A percentile compares a stretch with the other conserved stretches of the same genome.
phyloP scores from a whole-genome alignment of 371 early-diverging fungal species.

The Sporodiniella umbellata region DNA sequence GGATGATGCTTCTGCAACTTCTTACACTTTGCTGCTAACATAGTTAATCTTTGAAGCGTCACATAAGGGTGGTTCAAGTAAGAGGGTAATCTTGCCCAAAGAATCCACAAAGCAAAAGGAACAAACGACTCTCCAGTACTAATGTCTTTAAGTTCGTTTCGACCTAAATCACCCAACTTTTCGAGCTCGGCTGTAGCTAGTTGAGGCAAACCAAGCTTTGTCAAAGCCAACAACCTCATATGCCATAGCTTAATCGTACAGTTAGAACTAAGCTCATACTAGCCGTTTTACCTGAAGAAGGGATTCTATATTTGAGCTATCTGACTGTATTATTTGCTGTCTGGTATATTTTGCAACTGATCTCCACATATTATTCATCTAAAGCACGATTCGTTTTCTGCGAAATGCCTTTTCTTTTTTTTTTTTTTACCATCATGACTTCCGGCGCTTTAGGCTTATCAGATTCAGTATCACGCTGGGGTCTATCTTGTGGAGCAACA shows the following conservation, averaged over 20 bases:
- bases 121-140: constrained; percentile 44
- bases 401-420: neutral
- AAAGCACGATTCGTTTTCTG: no score
- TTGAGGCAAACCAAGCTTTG: constrained; percentile 52
- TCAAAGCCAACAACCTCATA: constrained; percentile 49
- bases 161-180: constrained; percentile 52
- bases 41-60: constrained; percentile 50
- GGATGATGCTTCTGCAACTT: constrained; percentile 26
- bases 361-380: constrained; percentile 61
- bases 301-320: constrained; percentile 26
- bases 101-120: constrained; percentile 54
- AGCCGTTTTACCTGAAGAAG: constrained; percentile 24
- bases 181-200: constrained; percentile 62
- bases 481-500: constrained; percentile 50
- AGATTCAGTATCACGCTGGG: constrained; percentile 39
- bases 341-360: constrained; percentile 56
- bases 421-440: constrained; percentile 22
- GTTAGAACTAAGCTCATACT: no score
- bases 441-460: constrained; percentile 33
- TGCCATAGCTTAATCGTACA: constrained; percentile 63
- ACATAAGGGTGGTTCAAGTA: constrained; percentile 45
- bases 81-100: constrained; percentile 52
- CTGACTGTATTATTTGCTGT: constrained; percentile 46
- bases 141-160: constrained; percentile 30
- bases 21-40: constrained; percentile 52